Evolutionary conservation across 106 monocot species (phyloP), one percentile per base, ranked within the genome.

Genomic region (Chionographis japonica): DNA sequence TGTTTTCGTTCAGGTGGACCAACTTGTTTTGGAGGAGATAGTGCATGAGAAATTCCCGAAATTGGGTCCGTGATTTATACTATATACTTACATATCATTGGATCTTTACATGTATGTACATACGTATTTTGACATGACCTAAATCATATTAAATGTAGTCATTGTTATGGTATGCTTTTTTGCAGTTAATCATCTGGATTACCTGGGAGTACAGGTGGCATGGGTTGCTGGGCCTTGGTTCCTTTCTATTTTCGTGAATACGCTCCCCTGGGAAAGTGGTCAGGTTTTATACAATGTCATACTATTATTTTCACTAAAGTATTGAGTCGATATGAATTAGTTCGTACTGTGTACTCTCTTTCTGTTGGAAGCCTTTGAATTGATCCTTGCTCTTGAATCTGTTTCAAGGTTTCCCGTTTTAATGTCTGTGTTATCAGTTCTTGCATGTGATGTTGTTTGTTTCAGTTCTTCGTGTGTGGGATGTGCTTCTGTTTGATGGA

Each of bases 211-310:
- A 55, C 80, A 97, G 66, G 83, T 97, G 56, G 92, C 95, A 76
- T 97, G 95, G 95, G 89, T 97, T 61, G 83, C 92, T 18, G 95
- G 92, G 56, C 95, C 95, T 3, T 97, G 95, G 95, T 97, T 97
- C 76, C 95, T 97, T 70, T 92, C 95, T 19, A 97, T 97, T 66
- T 97, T 86, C 50, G 86, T 97, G 77, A 97, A 97, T 72, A 89
- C 89, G 84, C 95, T 97, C 83, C 95, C 95, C 35, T 97, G 95
- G 95, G 95, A 97, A 92, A 97, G 81, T 81, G 95, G 95, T 97
- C 77, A 83, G 77, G 58, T 72, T 89, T 70, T 80, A 60, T 67
- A 61, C 74, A 54, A 41, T 58, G 51, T 65, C 64, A 53, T 49
- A 52, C 56, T 38, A n/a, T 9, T 11, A 3, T 10, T 61, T 54